A percentile compares a stretch with the other conserved stretches of the same genome.
These are phyloP conservation scores for Wickerhamomyces bovis DNA, from an alignment of 805 yeast genomes.

Conservation along the genomic window DNA sequence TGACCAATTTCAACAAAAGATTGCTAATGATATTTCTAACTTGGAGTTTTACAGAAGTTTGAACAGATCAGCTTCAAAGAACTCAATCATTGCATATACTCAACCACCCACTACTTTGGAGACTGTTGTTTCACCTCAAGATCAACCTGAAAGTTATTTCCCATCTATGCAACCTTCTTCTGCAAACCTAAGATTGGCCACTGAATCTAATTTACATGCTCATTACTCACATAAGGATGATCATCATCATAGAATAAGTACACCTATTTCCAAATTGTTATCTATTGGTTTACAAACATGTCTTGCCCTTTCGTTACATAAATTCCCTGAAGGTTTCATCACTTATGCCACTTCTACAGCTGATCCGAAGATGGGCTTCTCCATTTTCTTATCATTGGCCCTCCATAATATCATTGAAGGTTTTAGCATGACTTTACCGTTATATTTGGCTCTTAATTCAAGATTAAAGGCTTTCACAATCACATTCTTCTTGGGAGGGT, in stretches of 20 bases:
- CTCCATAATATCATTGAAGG: constrained; percentile 94
- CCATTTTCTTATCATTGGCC: constrained; percentile 77
- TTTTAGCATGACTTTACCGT: constrained; percentile 86
- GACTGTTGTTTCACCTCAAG: background rate
- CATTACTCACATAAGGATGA: constrained; percentile 32
- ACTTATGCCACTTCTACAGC: constrained; percentile 71
- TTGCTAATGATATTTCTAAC: constrained; percentile 22
- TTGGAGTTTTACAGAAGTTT: constrained; percentile 20
- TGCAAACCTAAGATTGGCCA: constrained; percentile 14
- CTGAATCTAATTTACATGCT: constrained; percentile 21
- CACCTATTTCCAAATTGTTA: constrained; percentile 72
- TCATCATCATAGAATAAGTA: constrained; percentile 76
- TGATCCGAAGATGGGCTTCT: constrained; percentile 64
- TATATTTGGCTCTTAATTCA: constrained; percentile 68
- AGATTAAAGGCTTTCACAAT: constrained; percentile 57
- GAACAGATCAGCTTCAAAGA: constrained; percentile 5
- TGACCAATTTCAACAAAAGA: constrained; percentile 14
- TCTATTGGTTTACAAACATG: constrained; percentile 90
- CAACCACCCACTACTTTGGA: background rate
- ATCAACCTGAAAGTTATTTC: background rate
- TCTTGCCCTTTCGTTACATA: constrained; percentile 80
- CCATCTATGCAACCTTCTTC: background rate
- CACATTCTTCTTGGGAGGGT: constrained; percentile 69
- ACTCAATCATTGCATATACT: constrained; percentile 22
- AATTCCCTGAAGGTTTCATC: constrained; percentile 92